phyloP scores from a whole-genome alignment of 345 rosid species.

The Eutrema yunnanense region DNA sequence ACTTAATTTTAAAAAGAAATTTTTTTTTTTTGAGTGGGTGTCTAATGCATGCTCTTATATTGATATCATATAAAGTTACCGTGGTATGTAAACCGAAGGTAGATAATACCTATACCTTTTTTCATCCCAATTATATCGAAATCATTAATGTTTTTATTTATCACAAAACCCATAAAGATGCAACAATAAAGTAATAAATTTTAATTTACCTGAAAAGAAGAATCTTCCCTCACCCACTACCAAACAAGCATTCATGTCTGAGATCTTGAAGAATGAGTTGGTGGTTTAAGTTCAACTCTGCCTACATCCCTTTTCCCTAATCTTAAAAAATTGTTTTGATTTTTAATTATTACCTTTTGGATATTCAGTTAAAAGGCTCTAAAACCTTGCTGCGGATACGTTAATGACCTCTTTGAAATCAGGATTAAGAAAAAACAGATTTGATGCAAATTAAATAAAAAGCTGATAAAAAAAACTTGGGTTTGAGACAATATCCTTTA shows the following conservation, averaged over 20 bases:
- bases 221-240: slow-evolving; percentile 31
- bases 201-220: slow-evolving; percentile 19
- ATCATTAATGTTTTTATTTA: slow-evolving; percentile 30
- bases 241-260: slow-evolving; percentile 42
- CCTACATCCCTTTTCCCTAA: neutral
- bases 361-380: neutral
- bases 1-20: no score
- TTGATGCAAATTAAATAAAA: neutral
- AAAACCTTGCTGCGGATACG: neutral
- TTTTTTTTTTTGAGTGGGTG: no score
- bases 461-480: no score
- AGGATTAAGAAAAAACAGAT: neutral
- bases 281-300: slow-evolving; percentile 18
- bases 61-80: neutral
- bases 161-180: slow-evolving; percentile 19
- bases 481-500: no score
- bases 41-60: neutral
- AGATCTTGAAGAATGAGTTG: slow-evolving; percentile 45
- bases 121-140: slow-evolving; percentile 31
- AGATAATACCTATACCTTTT: slow-evolving; percentile 6
- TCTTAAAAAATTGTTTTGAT: neutral
- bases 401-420: neutral
- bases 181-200: slow-evolving; percentile 19
- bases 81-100: slow-evolving; percentile 2
- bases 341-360: neutral